phyloP scores from a whole-genome alignment of 78 protist genomes.

The Dictyostelium firmibasis region DNA sequence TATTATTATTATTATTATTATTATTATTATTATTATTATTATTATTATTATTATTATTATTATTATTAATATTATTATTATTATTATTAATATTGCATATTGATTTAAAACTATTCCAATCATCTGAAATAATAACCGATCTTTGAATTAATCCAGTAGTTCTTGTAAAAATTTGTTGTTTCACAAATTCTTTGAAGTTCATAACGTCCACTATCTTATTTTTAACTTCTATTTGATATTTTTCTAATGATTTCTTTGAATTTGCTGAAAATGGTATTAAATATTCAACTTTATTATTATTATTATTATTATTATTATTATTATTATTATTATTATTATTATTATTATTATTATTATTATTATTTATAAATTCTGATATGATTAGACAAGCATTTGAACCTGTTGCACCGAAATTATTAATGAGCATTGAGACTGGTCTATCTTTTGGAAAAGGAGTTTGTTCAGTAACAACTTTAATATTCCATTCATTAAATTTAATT shows the following conservation, averaged over 20 bases:
- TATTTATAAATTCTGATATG: conserved; percentile 72
- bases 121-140: background rate
- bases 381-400: no score
- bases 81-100: no score
- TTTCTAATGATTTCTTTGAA: background rate
- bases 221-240: background rate
- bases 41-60: no score
- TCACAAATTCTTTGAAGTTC: conserved; percentile 9
- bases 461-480: conserved; percentile 15
- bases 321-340: no score
- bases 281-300: no score
- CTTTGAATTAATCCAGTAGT: background rate
- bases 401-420: conserved; percentile 72
- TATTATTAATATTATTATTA: no score
- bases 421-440: background rate
- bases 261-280: conserved; percentile 32
- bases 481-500: conserved; percentile 45
- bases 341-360: no score
- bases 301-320: background rate
- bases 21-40: no score
- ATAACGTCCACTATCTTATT: no score
- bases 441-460: background rate
- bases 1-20: no score
- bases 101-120: background rate
- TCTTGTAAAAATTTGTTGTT: background rate